Base-by-base conservation (phyloP, 768 basidiomycete species). In the Naganishia vaughanmartiniae region DNA sequence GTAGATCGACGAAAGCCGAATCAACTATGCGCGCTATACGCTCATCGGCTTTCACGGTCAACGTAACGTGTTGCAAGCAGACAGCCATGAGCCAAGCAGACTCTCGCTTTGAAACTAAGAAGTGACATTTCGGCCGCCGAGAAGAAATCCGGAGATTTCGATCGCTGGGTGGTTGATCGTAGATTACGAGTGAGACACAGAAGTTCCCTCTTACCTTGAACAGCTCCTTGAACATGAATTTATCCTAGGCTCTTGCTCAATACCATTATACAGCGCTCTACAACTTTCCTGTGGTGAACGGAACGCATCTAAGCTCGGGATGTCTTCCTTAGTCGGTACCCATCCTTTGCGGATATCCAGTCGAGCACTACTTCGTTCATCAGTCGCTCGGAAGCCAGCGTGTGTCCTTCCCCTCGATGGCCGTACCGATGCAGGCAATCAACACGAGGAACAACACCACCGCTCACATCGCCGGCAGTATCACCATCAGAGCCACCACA, bases 31-130 rank as follows among this genome's bases (percentile, higher is more conserved):
- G 12, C 6, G 9, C 2, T 2, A 42, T 11, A 42, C 42, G 42
- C 14, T 11, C 42, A 19, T 46, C 60, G 60, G 60, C 60, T 63
- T 63, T 63, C 2, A 63, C 60, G 60, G 60, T 26, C 57, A 7
- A 11, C 42, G 15, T n/a, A n/a, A n/a, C n/a, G n/a, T n/a, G n/a
- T n/a, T n/a, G n/a, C n/a, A n/a, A n/a, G n/a, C n/a, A n/a, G n/a
- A n/a, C n/a, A n/a, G n/a, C n/a, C n/a, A n/a, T n/a, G n/a, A n/a
- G n/a, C n/a, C n/a, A n/a, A n/a, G n/a, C 57, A 58, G 19, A 63
- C 60, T 63, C 60, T 63, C 60, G 60, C 39, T 34, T 15, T 42
- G 7, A 19, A 5, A 15, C 9, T 5, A 30, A 21, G 33, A 3
- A 17, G 9, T 4, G n/a, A 6, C 34, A 5, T 17, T 3, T 26